These are phyloP conservation scores for Lavandula angustifolia DNA, from an alignment of 257 asterid species.

Conservation along the genomic window DNA sequence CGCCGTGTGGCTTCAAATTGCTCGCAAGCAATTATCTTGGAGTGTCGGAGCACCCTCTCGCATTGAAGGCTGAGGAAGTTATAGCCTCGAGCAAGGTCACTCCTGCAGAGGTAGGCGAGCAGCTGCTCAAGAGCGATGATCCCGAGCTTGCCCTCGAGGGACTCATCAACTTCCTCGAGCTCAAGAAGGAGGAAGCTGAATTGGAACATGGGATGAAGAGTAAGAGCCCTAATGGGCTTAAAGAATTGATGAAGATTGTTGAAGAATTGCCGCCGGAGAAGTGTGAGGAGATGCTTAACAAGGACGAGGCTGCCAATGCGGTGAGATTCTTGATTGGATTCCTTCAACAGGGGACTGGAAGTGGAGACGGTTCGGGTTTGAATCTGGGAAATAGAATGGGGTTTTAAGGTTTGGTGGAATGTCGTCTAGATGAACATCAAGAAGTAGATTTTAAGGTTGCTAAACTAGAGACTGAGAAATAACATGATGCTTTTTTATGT, in stretches of 20 bases:
- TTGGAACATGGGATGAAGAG: not conserved
- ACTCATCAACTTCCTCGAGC: slow-evolving; percentile 43
- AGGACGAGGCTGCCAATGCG: slow-evolving; percentile 33
- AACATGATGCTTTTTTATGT: too few relatives aligned
- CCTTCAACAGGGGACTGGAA: slow-evolving; percentile 14
- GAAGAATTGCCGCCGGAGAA: slow-evolving; percentile 14
- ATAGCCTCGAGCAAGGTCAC: slow-evolving; percentile 44
- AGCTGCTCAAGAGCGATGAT: slow-evolving; percentile 40
- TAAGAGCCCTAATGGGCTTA: slow-evolving; percentile 9
- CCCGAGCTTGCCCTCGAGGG: slow-evolving; percentile 40
- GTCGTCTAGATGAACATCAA: not conserved
- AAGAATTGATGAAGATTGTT: slow-evolving; percentile 23
- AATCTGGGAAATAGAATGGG: slow-evolving; percentile 29
- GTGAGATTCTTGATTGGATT: slow-evolving; percentile 33
- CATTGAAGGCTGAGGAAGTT: slow-evolving; percentile 29
- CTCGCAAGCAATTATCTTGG: slow-evolving; percentile 43
- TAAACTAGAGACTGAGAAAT: too few relatives aligned
- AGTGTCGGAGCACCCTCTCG: slow-evolving; percentile 34
- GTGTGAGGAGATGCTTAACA: slow-evolving; percentile 15
- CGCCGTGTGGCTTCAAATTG: slow-evolving; percentile 39
- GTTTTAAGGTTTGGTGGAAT: slow-evolving; percentile 10
- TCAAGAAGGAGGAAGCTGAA: slow-evolving; percentile 26
- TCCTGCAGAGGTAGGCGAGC: slow-evolving; percentile 65
- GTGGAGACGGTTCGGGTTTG: not conserved
- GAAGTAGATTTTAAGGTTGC: not conserved